Evolutionary conservation across 2,329 filamentous ascomycete genomes (phyloP).

Genomic region (Sporothrix mexicana): DNA sequence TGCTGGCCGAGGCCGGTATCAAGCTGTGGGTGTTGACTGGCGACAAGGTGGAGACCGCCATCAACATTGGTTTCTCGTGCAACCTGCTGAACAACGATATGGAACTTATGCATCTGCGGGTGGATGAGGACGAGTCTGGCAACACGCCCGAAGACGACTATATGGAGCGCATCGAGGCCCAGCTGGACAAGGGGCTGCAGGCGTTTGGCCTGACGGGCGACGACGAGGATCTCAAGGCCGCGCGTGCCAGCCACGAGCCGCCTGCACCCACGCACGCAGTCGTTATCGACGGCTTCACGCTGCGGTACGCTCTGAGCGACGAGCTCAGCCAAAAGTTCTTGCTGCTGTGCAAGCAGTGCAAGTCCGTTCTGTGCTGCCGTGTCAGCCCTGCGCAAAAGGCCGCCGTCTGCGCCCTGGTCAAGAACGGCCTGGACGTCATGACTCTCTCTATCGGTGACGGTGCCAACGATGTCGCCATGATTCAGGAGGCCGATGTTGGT

Average conservation of each 20-base stretch:
- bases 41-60: constrained; percentile 98
- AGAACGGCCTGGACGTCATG: constrained; percentile 93
- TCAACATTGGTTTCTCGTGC: constrained; percentile 99
- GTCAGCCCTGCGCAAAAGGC: constrained; percentile 97
- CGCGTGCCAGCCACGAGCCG: constrained; percentile 82
- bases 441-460: constrained; percentile 92
- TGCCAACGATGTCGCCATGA: constrained; percentile 97
- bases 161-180: constrained; percentile 65
- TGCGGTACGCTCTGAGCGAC: constrained; percentile 86
- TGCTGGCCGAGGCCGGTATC: constrained; percentile 91
- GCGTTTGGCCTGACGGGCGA: constrained; percentile 81
- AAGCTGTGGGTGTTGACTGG: constrained; percentile 98
- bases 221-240: constrained; percentile 80
- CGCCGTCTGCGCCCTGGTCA: constrained; percentile 95
- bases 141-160: constrained; percentile 55
- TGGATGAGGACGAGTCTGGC: constrained; percentile 72
- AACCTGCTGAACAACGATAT: constrained; percentile 97
- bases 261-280: constrained; percentile 88
- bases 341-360: constrained; percentile 94
- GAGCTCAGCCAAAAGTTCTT: constrained; percentile 88
- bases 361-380: constrained; percentile 94
- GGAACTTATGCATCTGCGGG: constrained; percentile 90
- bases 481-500: constrained; percentile 95
- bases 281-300: constrained; percentile 91
- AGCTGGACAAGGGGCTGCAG: constrained; percentile 75